phyloP scores from a whole-genome alignment of 345 rosid genomes.

The Euphorbia pulcherrima region DNA sequence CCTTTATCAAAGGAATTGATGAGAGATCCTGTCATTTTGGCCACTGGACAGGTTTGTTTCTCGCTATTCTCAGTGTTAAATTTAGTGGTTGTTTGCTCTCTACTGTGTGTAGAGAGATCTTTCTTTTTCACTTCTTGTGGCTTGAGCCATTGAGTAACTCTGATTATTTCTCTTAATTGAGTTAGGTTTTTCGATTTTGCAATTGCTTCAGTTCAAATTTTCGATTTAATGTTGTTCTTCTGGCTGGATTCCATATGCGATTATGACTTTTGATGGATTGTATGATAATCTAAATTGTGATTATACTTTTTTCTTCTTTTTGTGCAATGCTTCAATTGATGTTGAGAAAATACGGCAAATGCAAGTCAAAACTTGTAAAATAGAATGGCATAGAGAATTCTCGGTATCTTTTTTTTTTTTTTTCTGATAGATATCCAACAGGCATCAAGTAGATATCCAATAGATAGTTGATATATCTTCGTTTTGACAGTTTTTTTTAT shows the following conservation, averaged over 20 bases:
- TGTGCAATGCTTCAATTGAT: not conserved
- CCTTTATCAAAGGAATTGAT: slow-evolving; percentile 82
- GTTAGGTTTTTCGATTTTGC: not conserved
- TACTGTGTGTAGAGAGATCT: slow-evolving; percentile 3
- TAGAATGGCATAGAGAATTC: not conserved
- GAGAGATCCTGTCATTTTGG: slow-evolving; percentile 89
- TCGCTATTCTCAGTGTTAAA: not conserved
- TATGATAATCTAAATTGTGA: not conserved
- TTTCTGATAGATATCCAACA: no score
- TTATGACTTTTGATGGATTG: not conserved
- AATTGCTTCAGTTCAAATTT: not conserved
- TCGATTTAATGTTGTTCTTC: not conserved
- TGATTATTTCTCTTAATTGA: not conserved
- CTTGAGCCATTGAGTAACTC: not conserved
- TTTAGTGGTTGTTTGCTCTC: not conserved
- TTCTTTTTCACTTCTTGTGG: not conserved
- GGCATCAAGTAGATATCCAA: no score
- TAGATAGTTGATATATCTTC: no score
- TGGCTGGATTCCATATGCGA: no score
- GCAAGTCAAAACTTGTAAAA: no score
- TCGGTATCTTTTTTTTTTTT: not conserved
- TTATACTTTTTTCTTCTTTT: not conserved
- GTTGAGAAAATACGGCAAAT: not conserved
- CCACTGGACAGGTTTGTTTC: slow-evolving; percentile 75
- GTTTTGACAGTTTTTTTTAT: no score